Percentiles rank a stretch among this genome's conserved stretches.
phyloP scores from a whole-genome alignment of 495 filamentous ascomycete species.

The Apiosordaria backusii region DNA sequence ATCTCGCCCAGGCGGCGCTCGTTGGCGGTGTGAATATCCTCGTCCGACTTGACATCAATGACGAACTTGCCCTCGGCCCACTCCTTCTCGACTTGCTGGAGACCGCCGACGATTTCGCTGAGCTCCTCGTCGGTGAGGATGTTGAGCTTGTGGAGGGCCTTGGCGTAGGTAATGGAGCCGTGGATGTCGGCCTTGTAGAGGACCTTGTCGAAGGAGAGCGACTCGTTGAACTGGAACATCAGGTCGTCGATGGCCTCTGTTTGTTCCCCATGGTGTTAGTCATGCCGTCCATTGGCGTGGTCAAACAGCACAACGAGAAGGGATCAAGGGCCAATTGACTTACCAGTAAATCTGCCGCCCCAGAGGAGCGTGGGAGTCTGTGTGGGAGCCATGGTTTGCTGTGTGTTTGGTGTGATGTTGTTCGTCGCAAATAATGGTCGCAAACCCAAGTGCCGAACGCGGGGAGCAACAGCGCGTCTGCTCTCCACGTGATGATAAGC shows the following conservation, averaged over 20 bases:
- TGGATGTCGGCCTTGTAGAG: constrained; percentile 79
- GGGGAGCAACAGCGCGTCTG: background rate
- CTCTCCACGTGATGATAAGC: constrained; percentile 9
- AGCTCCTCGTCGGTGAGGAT: constrained; percentile 78
- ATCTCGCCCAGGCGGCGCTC: constrained; percentile 87
- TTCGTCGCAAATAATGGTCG: background rate
- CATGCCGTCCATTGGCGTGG: background rate
- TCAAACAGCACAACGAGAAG: background rate
- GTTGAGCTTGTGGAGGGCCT: constrained; percentile 71
- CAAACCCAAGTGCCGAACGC: background rate
- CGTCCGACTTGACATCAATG: constrained; percentile 61
- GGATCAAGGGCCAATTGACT: constrained; percentile 21
- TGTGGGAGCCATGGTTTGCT: constrained; percentile 17
- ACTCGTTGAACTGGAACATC: constrained; percentile 86
- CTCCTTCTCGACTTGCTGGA: constrained; percentile 68
- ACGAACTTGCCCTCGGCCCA: constrained; percentile 62
- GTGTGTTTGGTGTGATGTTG: constrained; percentile 6
- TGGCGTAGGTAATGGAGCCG: constrained; percentile 82
- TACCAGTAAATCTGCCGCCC: constrained; percentile 80
- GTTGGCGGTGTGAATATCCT: constrained; percentile 87
- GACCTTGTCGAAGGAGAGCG: constrained; percentile 76
- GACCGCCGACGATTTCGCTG: constrained; percentile 68
- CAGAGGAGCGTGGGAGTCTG: constrained; percentile 47
- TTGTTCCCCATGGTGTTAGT: constrained; percentile 13
- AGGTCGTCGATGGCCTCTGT: constrained; percentile 78